A percentile compares a stretch with the other conserved stretches of the same genome.
phyloP scores from a whole-genome alignment of 2,329 filamentous ascomycete species.

The Orbilia blumenaviensis region DNA sequence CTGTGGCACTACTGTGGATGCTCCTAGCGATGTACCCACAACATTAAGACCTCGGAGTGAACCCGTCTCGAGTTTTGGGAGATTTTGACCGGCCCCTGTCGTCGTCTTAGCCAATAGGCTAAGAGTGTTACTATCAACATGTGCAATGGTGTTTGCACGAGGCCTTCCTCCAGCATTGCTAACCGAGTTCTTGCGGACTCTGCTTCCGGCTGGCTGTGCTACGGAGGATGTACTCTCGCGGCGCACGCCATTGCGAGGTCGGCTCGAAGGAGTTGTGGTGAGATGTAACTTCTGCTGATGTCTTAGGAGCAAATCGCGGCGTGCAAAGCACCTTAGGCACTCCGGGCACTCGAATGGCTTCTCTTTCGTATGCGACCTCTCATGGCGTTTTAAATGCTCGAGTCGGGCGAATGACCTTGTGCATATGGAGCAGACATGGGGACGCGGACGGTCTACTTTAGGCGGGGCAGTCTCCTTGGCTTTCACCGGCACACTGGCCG shows the following conservation, averaged over 20 bases:
- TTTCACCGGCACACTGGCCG: conserved; percentile 27
- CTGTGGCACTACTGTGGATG: conserved; percentile 77
- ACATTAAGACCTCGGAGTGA: conserved; percentile 68
- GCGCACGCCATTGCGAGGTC: conserved; percentile 77
- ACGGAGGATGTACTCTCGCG: conserved; percentile 85
- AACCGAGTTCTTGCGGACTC: conserved; percentile 92
- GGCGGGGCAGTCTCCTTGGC: conserved; percentile 68
- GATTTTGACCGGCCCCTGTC: conserved; percentile 59
- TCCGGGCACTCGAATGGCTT: conserved; percentile 98
- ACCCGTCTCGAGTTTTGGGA: conserved; percentile 82
- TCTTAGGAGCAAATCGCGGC: conserved; percentile 86
- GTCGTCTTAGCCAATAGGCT: conserved; percentile 65
- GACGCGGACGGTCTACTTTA: conserved; percentile 96
- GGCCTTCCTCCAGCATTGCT: conserved; percentile 73
- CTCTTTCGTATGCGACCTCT: conserved; percentile 97
- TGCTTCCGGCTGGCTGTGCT: conserved; percentile 72
- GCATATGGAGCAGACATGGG: conserved; percentile 92
- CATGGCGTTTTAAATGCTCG: conserved; percentile 96
- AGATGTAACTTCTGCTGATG: conserved; percentile 99
- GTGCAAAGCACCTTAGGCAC: conserved; percentile 92
- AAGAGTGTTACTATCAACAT: conserved; percentile 80
- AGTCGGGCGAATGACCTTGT: conserved; percentile 90
- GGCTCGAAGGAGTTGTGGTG: conserved; percentile 84
- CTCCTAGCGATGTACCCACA: conserved; percentile 74
- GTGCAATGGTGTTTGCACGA: conserved; percentile 93